Conservation (phyloP, 306 rosid genomes). For the Castanea mollissima region DNA sequence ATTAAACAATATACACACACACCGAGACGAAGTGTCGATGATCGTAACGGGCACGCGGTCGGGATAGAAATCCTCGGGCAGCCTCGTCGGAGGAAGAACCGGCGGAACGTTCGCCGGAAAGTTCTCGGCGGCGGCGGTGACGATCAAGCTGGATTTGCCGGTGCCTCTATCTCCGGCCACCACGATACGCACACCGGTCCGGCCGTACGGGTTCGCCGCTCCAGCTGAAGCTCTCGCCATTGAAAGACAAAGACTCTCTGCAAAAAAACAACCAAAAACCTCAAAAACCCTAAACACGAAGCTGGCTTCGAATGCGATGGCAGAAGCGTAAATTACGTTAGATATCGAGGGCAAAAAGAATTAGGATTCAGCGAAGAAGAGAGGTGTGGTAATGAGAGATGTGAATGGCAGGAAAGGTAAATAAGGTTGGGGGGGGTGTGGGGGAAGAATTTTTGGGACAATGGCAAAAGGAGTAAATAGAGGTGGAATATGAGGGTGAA, state of each 20-base stretch:
- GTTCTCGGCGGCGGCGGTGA: constrained; percentile 78
- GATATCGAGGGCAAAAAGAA: background rate
- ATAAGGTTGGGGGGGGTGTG: too few relatives aligned
- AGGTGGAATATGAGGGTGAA: background rate
- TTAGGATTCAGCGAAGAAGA: too few relatives aligned
- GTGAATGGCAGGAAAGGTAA: too few relatives aligned
- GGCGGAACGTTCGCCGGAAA: constrained; percentile 80
- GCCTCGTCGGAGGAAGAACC: constrained; percentile 75
- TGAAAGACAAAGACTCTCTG: constrained; percentile 12
- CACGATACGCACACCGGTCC: constrained; percentile 77
- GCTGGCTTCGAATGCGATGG: background rate
- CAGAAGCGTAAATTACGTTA: background rate
- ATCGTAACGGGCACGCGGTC: constrained; percentile 89
- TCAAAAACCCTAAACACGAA: constrained; percentile 23
- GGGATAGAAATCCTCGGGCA: constrained; percentile 86
- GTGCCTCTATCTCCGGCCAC: constrained; percentile 88
- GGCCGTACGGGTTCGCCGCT: constrained; percentile 44
- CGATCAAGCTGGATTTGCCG: constrained; percentile 92
- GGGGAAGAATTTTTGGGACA: background rate
- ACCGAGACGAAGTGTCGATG: constrained; percentile 94
- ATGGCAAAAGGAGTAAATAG: background rate
- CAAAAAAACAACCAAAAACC: constrained; percentile 8
- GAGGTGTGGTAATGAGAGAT: background rate
- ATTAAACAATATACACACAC: background rate
- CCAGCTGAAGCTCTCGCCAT: constrained; percentile 70